A percentile compares a stretch with the other conserved stretches of the same genome.
phyloP scores from a whole-genome alignment of 495 filamentous ascomycete species.

The Patellaria atrata region DNA sequence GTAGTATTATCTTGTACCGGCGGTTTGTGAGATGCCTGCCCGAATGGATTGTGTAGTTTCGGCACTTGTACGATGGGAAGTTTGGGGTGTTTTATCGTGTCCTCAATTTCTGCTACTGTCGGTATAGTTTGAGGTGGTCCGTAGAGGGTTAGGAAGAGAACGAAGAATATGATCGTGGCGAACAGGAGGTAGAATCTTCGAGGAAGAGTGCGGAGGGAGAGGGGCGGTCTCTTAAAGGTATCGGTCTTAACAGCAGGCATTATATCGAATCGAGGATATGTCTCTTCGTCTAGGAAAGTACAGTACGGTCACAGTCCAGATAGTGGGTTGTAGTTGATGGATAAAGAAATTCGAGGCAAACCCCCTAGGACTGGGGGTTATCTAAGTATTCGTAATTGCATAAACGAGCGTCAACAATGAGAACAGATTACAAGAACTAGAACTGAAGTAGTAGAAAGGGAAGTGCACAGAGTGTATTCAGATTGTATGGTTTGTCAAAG shows the following conservation, averaged over 20 bases:
- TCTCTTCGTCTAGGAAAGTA: too few relatives aligned
- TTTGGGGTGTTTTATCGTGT: constrained; percentile 22
- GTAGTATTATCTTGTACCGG: constrained; percentile 56
- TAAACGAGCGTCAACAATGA: too few relatives aligned
- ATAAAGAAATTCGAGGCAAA: too few relatives aligned
- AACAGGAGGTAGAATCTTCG: constrained; percentile 23
- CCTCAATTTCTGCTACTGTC: constrained; percentile 20
- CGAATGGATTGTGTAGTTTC: constrained; percentile 35
- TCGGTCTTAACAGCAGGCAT: constrained; percentile 42
- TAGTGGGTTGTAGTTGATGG: too few relatives aligned
- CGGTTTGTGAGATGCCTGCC: constrained; percentile 57
- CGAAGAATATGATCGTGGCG: constrained; percentile 23
- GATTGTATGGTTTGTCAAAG: too few relatives aligned
- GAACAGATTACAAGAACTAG: too few relatives aligned
- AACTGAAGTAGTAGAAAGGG: too few relatives aligned
- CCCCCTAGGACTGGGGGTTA: too few relatives aligned
- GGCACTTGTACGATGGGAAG: constrained; percentile 21
- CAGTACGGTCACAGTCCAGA: too few relatives aligned
- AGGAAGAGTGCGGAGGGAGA: constrained; percentile 18
- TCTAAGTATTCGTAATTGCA: too few relatives aligned
- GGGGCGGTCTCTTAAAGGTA: constrained; percentile 30
- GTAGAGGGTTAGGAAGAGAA: constrained; percentile 29
- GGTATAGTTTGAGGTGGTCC: constrained; percentile 23
- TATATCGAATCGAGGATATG: constrained; percentile 6
- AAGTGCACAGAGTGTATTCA: too few relatives aligned